Evolutionary conservation across 805 yeast species (phyloP).

Genomic region (Lachancea meyersii): DNA sequence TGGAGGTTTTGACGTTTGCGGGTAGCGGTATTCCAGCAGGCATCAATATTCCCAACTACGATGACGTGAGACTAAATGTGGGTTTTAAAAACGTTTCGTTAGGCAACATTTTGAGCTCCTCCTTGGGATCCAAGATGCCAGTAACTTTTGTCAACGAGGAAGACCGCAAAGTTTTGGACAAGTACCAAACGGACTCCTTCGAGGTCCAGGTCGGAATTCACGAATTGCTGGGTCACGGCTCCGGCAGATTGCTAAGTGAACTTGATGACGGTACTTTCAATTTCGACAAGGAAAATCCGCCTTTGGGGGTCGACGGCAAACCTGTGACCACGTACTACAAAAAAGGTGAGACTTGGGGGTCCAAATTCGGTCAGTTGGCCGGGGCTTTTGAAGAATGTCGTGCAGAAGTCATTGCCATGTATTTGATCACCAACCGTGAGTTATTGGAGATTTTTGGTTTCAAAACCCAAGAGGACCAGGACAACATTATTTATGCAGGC

Average conservation of each 20-base stretch:
- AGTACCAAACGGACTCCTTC: conserved; percentile 74
- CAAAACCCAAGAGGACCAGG: conserved; percentile 48
- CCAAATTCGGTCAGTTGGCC: conserved; percentile 71
- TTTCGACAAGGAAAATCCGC: conserved; percentile 60
- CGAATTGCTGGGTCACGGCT: conserved; percentile 86
- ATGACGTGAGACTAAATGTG: conserved; percentile 72
- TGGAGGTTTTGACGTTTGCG: conserved; percentile 84
- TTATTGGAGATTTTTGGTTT: conserved; percentile 72
- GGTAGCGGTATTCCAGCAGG: conserved; percentile 92
- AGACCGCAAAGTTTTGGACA: conserved; percentile 53
- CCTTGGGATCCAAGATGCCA: conserved; percentile 42
- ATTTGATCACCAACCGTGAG: conserved; percentile 60
- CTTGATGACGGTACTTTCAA: conserved; percentile 59
- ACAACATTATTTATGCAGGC: conserved; percentile 58
- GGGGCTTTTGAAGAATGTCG: conserved; percentile 92
- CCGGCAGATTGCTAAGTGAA: conserved; percentile 70
- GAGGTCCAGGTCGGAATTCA: conserved; percentile 94
- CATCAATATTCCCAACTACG: conserved; percentile 87
- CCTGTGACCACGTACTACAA: conserved; percentile 66
- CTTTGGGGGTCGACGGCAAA: conserved; percentile 51
- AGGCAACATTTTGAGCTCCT: conserved; percentile 78
- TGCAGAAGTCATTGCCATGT: conserved; percentile 86
- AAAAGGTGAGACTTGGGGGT: conserved; percentile 86
- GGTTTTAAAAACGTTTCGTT: conserved; percentile 89
- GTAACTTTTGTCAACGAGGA: conserved; percentile 56